These are phyloP conservation scores for Clitoria ternatea DNA, from an alignment of 306 rosid species.

Conservation along the genomic window DNA sequence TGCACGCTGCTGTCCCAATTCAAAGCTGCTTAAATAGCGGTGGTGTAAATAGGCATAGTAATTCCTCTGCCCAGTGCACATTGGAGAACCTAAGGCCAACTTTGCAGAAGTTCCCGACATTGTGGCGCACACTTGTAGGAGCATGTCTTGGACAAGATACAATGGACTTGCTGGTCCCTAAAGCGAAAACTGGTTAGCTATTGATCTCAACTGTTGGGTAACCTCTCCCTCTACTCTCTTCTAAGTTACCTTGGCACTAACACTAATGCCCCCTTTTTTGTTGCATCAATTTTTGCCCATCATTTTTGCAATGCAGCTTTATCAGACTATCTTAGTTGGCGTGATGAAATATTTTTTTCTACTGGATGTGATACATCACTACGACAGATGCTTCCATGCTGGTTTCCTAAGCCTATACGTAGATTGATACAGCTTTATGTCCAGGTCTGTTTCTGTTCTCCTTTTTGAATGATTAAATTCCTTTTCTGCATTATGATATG, in stretches of 20 bases:
- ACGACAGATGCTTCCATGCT: constrained; percentile 90
- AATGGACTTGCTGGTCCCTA: constrained; percentile 49
- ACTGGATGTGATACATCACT: constrained; percentile 90
- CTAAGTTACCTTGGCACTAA: constrained; percentile 14
- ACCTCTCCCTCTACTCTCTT: background rate
- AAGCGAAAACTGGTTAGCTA: constrained; percentile 70
- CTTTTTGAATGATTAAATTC: constrained; percentile 12
- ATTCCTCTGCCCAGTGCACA: constrained; percentile 88
- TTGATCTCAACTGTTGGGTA: constrained; percentile 13
- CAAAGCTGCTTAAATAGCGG: constrained; percentile 82
- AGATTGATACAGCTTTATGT: constrained; percentile 85
- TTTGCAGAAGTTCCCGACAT: constrained; percentile 77
- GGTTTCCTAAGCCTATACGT: constrained; percentile 86
- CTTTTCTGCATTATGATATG: constrained; percentile 7
- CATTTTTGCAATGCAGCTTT: constrained; percentile 47
- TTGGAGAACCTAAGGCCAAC: constrained; percentile 89
- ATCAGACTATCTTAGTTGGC: constrained; percentile 82
- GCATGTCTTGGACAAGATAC: constrained; percentile 80
- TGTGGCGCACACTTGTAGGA: constrained; percentile 75
- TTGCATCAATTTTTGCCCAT: background rate
- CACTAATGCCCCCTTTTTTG: constrained; percentile 4
- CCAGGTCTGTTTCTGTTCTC: constrained; percentile 60
- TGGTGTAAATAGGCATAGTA: constrained; percentile 70
- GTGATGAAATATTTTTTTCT: constrained; percentile 74
- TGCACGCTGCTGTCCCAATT: constrained; percentile 76